Base-by-base conservation (phyloP, 345 rosid genomes). In the Angophora floribunda region DNA sequence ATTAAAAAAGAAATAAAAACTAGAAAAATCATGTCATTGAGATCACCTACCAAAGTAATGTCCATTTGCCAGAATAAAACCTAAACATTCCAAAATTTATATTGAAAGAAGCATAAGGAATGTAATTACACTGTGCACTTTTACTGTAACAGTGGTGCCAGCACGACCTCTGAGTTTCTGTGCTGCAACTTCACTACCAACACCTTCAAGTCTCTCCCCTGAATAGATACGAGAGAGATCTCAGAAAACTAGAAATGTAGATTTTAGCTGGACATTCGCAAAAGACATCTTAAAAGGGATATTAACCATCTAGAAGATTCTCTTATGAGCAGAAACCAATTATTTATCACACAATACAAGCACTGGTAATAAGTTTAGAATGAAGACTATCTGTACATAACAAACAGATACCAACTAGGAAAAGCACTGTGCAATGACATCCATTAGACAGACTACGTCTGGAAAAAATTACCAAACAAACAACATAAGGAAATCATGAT, bases 111-210 rank as follows among this genome's bases (percentile, higher is more conserved):
- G 22, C 26, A 19, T 53, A 88, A 87, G 51, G 67, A 84, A 10
- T 63, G 87, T 51, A 45, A 88, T 92, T 94, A 96, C 98, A 79
- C 89, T 93, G 87, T 93, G 95, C 51, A 97, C 88, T 93, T 96
- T 97, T 75, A 97, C 92, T 36, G 93, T 94, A 52, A 97, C 98
- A 5, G 93, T 92, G 86, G 99, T 96, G 89, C 98, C 99, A 52
- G 92, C 97, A 79, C 90, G 90, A 86, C 99, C 99, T 92, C 99
- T 95, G 82, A 97, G 98, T 91, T 93, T 97, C 91, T 89, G 95
- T 7, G 99, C 98, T 67, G 98, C 99, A 55, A 92, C 93, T 94
- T 97, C 99, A 86, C 99, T 92, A 59, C 88, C 95, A 59, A 94
- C 28, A 53, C 97, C 98, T 90, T 93, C 94, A 86, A 97, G 91